These are phyloP conservation scores for Aspergillus sp. DNA, from an alignment of 2,329 filamentous ascomycete species.

Conservation along the genomic window DNA sequence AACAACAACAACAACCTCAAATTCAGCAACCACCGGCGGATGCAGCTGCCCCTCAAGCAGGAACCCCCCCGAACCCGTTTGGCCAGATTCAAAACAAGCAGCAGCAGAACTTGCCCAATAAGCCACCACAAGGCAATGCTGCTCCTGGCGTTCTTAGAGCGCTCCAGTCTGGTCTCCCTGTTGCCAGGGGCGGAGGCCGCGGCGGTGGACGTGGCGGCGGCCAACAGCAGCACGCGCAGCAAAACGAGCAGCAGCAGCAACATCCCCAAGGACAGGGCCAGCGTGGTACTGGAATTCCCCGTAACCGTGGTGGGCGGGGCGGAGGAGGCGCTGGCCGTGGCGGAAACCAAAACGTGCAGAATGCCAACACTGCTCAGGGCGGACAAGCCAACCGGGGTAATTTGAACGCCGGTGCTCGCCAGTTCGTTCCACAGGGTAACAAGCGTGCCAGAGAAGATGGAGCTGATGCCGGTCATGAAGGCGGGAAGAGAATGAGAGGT, in stretches of 20 bases:
- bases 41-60: slow-evolving; percentile 6
- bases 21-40: slow-evolving; percentile 10
- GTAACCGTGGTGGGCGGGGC: slow-evolving; percentile 41
- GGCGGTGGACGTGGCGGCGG: slow-evolving; percentile 36
- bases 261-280: slow-evolving; percentile 25
- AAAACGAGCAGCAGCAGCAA: slow-evolving; percentile 18
- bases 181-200: slow-evolving; percentile 35
- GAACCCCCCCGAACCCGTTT: slow-evolving; percentile 18
- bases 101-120: slow-evolving; percentile 20
- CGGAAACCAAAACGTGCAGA: slow-evolving; percentile 38
- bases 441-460: slow-evolving; percentile 52
- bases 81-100: slow-evolving; percentile 20
- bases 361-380: slow-evolving; percentile 24
- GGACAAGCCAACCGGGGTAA: slow-evolving; percentile 28
- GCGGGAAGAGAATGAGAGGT: slow-evolving; percentile 43
- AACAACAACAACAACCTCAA: slow-evolving; percentile 3
- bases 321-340: slow-evolving; percentile 24
- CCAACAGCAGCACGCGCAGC: slow-evolving; percentile 23
- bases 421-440: slow-evolving; percentile 52
- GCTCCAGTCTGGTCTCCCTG: slow-evolving; percentile 39
- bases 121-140: slow-evolving; percentile 27
- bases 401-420: slow-evolving; percentile 45
- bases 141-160: slow-evolving; percentile 36
- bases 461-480: slow-evolving; percentile 30
- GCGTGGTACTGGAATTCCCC: slow-evolving; percentile 33